phyloP scores from a whole-genome alignment of 352 stramenopile species.

The Phytophthora citrophthora region DNA sequence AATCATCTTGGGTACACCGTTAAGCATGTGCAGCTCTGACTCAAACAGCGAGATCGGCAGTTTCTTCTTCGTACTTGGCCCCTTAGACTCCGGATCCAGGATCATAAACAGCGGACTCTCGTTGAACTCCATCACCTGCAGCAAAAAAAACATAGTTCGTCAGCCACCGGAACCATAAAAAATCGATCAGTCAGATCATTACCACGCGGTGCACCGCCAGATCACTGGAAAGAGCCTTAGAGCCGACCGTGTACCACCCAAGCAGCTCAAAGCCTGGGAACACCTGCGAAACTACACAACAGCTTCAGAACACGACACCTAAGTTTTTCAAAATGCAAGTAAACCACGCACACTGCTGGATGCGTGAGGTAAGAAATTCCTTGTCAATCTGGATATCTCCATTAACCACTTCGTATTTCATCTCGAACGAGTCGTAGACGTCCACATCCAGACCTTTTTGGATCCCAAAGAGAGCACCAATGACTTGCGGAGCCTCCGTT shows the following conservation, averaged over 20 bases:
- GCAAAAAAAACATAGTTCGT: slow-evolving; percentile 9
- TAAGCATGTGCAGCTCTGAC: slow-evolving; percentile 87
- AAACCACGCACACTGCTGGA: slow-evolving; percentile 74
- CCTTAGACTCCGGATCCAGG: slow-evolving; percentile 68
- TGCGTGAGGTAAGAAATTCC: slow-evolving; percentile 80
- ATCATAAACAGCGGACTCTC: slow-evolving; percentile 86
- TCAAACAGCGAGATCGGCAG: slow-evolving; percentile 88
- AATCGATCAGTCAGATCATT: slow-evolving; percentile 3
- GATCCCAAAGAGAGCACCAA: slow-evolving; percentile 93
- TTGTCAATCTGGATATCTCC: slow-evolving; percentile 80
- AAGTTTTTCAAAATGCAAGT: too few relatives aligned
- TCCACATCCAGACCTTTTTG: slow-evolving; percentile 84
- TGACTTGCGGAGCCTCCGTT: slow-evolving; percentile 64
- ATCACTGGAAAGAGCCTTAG: slow-evolving; percentile 73
- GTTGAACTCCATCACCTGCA: slow-evolving; percentile 89
- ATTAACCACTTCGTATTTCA: slow-evolving; percentile 71
- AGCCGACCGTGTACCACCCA: slow-evolving; percentile 89
- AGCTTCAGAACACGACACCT: background rate
- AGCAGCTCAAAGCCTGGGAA: slow-evolving; percentile 89
- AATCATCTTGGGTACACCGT: slow-evolving; percentile 88
- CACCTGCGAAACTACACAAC: slow-evolving; percentile 72
- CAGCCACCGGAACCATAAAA: background rate
- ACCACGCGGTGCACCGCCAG: slow-evolving; percentile 79
- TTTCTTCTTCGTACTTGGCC: slow-evolving; percentile 82
- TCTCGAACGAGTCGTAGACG: slow-evolving; percentile 91